Conservation (phyloP, 306 rosid genomes). For the Corylus avellana region DNA sequence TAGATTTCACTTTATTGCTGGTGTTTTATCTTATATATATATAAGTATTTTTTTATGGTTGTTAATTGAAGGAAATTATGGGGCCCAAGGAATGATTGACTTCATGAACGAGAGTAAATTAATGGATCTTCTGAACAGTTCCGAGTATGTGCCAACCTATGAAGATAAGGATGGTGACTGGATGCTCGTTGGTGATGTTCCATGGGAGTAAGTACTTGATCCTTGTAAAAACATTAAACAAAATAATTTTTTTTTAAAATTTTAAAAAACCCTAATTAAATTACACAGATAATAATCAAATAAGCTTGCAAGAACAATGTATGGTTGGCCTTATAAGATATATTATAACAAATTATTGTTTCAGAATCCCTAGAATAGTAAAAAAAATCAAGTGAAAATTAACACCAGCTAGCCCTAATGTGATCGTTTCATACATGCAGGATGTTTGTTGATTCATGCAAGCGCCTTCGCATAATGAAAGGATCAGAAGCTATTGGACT, state of each 20-base stretch:
- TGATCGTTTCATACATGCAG: conserved; percentile 35
- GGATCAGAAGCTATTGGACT: conserved; percentile 99
- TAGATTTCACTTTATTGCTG: background rate
- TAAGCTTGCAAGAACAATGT: background rate
- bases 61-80: conserved; percentile 67
- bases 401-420: background rate
- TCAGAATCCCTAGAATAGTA: background rate
- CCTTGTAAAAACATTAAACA: background rate
- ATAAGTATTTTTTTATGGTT: conserved; percentile 12
- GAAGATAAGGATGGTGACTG: conserved; percentile 99
- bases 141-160: conserved; percentile 98
- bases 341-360: background rate
- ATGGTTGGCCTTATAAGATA: no score
- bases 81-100: conserved; percentile 98
- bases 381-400: background rate
- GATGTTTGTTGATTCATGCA: conserved; percentile 98
- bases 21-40: background rate
- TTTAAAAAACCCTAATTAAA: conserved; percentile 17
- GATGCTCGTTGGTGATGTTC: conserved; percentile 99
- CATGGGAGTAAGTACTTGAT: conserved; percentile 85
- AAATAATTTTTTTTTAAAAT: background rate
- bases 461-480: conserved; percentile 95
- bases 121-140: conserved; percentile 98
- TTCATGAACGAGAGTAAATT: conserved; percentile 98
- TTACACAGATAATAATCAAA: background rate